Percentiles rank a stretch among this genome's conserved stretches.
Evolutionary conservation across 2,329 filamentous ascomycete genomes (phyloP).

Genomic region (Graphiopsis chlorocephala): DNA sequence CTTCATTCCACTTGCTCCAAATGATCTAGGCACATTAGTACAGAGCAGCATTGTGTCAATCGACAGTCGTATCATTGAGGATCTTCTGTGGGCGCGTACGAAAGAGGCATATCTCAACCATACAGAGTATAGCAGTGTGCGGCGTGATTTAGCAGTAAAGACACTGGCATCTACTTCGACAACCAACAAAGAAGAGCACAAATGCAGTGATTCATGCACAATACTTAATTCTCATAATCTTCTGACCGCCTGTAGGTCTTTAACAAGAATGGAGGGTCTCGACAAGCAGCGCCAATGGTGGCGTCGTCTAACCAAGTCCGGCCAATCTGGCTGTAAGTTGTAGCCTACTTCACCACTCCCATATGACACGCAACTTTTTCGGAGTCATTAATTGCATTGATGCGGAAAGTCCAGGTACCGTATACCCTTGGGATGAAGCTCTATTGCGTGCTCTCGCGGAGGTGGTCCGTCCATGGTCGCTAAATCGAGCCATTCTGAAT

Average conservation of each 20-base stretch:
- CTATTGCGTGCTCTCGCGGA: background rate
- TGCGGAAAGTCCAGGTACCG: background rate
- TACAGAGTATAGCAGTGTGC: background rate
- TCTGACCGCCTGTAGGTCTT: background rate
- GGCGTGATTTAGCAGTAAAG: background rate
- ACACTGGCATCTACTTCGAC: background rate
- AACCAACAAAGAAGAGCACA: background rate
- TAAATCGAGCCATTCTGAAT: background rate
- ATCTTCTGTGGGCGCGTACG: background rate
- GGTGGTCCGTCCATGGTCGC: background rate
- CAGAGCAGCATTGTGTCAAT: background rate
- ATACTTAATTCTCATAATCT: background rate
- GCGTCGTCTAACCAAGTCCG: constrained; percentile 1
- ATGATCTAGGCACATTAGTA: background rate
- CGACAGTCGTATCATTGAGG: background rate
- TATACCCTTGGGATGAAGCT: background rate
- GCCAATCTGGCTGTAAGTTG: background rate
- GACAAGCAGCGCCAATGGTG: background rate
- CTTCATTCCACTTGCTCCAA: background rate
- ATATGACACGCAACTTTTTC: background rate
- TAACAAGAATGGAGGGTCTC: background rate
- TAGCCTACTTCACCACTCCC: background rate
- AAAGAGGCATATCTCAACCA: background rate
- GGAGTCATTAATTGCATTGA: background rate
- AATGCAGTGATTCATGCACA: background rate